Evolutionary conservation across 2,329 filamentous ascomycete species (phyloP), one percentile per base, ranked within the genome.

Genomic region (Beauveria sp.): DNA sequence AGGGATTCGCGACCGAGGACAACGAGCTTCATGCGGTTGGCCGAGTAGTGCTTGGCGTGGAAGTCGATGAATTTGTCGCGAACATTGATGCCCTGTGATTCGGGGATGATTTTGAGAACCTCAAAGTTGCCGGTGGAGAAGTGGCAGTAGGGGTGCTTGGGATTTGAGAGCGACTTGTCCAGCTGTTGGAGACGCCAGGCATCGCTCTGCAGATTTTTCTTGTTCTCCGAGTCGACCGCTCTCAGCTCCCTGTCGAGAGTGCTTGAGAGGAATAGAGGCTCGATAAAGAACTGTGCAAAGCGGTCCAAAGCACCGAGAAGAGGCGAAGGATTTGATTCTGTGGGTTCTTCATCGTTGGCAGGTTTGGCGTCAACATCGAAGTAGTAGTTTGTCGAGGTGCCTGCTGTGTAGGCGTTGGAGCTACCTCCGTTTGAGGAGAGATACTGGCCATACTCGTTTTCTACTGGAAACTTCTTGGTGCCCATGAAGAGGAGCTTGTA

Each of bases 381-480:
- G 76, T 90, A 97, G 78, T 96, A 99, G 76, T 97, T 97, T 65
- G 94, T 99, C 57, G 93, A 96, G 1, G 91, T 96, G 5, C 90
- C 81, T 18, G 89, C 92, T 1, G 94, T 99, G 74, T 96, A 97
- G 60, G 94, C 94, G 73, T 99, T 99, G 30, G 92, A 96, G 70
- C 88, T 86, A 60, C 94, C 94, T 10, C 92, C 96, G 73, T 97
- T 89, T 63, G 90, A 83, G 56, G 92, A 90, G 59, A 99, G 84
- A 73, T 96, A 99, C 71, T 93, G 88, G 70, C 91, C 91, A 79
- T 99, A 99, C 66, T 90, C 93, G 74, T 99, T 97, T 76, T 97
- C 93, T 71, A 88, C 84, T 0, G 94, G 94, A 70, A 94, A 99
- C 84, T 97, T 99, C 75, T 96, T 89, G 8, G 94, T 99, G 55